A percentile compares a stretch with the other conserved stretches of the same genome.
phyloP scores from a whole-genome alignment of 345 rosid genomes.

The Eucalyptus fibrosa region DNA sequence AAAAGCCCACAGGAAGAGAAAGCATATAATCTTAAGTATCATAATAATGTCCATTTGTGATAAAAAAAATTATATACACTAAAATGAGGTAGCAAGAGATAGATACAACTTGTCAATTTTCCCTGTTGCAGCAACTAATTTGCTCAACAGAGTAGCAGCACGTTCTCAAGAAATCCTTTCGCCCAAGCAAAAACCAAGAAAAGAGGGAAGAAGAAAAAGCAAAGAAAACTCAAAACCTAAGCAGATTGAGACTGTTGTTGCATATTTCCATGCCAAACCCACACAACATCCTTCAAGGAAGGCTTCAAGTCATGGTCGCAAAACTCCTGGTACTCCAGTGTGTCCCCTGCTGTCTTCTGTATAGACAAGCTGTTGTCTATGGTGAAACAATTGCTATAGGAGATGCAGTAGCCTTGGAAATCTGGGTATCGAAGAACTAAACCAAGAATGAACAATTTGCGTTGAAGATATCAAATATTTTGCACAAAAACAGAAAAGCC shows the following conservation, averaged over 20 bases:
- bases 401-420: too few species aligned
- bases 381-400: too few species aligned
- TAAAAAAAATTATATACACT: too few species aligned
- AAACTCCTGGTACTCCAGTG: conserved; percentile 57
- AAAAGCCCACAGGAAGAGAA: not conserved
- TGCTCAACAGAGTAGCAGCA: not conserved
- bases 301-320: conserved; percentile 58
- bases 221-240: not conserved
- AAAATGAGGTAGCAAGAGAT: not conserved
- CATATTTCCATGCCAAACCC: conserved; percentile 64
- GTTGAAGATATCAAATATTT: too few species aligned
- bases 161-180: not conserved
- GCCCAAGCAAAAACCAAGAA: not conserved
- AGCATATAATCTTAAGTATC: not conserved
- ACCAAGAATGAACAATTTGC: too few species aligned
- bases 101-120: not conserved
- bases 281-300: conserved; percentile 70
- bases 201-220: not conserved
- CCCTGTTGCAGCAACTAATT: not conserved
- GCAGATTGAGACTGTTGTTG: not conserved
- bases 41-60: not conserved
- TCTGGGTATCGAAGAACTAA: too few species aligned
- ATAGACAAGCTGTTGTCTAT: too few species aligned
- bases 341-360: conserved; percentile 58
- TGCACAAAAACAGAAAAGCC: too few species aligned